Base-by-base conservation (phyloP, 805 yeast species). In the Scheffersomyces amazonensis region DNA sequence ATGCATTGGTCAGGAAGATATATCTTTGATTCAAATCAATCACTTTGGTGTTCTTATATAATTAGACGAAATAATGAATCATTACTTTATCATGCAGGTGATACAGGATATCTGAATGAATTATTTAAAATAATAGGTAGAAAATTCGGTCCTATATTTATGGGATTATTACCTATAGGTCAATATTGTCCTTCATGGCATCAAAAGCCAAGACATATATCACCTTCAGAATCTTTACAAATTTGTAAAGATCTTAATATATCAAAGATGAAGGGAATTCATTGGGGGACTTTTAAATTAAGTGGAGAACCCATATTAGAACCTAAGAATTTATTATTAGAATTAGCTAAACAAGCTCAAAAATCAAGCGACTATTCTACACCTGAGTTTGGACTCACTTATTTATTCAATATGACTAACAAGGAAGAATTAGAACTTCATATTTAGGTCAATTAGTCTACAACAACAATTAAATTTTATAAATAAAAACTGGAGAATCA, bases 171-270 rank as follows among this genome's bases (percentile, higher is more conserved):
- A 12, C 98, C 98, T 0, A 88, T 95, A 44, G 98, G 98, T 0
- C 96, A 95, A 43, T 91, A 91, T 59, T 83, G 90, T 49, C 98
- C 98, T 1, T 78, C 84, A 50, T 87, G 96, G 96, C 97, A 90
- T 53, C 90, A 91, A 53, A 76, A 76, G 41, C 91, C 96, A 3
- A 76, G 96, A 49, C 98, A 91, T 55, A 85, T 83, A 34, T 79
- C 81, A 35, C 97, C 98, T 0, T 70, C 64, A 27, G 98, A 91
- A 52, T 80, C 90, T 9, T 44, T 86, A 3, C 67, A 77, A 43
- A 81, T 89, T 3, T 80, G 81, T 74, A 53, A 71, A 12, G 86
- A 83, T 44, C 52, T 88, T 40, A 63, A 73, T 5, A 80, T 87
- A 2, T 58, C 71, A 40, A 76, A 73, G 44, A 76, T 87, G 62